Percentiles rank a stretch among this genome's conserved stretches.
These are phyloP conservation scores for Triticum timopheevii DNA, from an alignment of 176 grass and related monocot species.

Conservation along the genomic window DNA sequence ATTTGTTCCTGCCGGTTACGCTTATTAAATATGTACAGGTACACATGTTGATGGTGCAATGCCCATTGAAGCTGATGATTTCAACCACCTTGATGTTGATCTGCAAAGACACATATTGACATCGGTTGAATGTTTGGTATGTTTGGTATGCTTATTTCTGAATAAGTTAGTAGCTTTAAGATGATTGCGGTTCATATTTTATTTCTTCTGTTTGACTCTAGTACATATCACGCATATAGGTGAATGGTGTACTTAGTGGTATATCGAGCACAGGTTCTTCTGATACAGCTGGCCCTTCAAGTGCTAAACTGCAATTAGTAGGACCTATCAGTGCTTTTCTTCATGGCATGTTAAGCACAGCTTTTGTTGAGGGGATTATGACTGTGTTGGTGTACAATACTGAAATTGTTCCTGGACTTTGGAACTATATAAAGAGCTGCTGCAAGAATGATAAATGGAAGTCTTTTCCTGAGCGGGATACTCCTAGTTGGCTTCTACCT, in stretches of 20 bases:
- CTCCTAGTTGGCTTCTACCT: slow-evolving; percentile 75
- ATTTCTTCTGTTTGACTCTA: slow-evolving; percentile 36
- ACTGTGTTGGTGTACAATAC: slow-evolving; percentile 78
- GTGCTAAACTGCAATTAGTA: slow-evolving; percentile 66
- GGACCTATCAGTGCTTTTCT: slow-evolving; percentile 84
- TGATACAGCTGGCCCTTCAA: slow-evolving; percentile 40
- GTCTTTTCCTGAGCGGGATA: slow-evolving; percentile 50
- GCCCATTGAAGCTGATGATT: slow-evolving; percentile 55
- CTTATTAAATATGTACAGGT: slow-evolving; percentile 38
- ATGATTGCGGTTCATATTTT: background rate
- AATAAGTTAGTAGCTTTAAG: background rate
- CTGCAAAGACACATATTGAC: slow-evolving; percentile 63
- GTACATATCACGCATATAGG: slow-evolving; percentile 47
- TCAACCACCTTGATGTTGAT: slow-evolving; percentile 53
- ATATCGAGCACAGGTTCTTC: slow-evolving; percentile 45
- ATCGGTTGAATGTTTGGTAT: slow-evolving; percentile 55
- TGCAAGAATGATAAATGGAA: slow-evolving; percentile 72
- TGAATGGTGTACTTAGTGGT: slow-evolving; percentile 63
- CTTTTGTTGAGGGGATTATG: slow-evolving; percentile 53
- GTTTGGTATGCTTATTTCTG: slow-evolving; percentile 43
- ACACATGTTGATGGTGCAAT: slow-evolving; percentile 53
- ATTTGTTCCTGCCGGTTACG: background rate
- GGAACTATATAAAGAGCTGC: slow-evolving; percentile 82
- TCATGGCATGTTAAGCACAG: slow-evolving; percentile 63
- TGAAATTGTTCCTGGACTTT: slow-evolving; percentile 79